These are phyloP conservation scores for Alliaria petiolata DNA, from an alignment of 345 rosid genomes.

Conservation along the genomic window DNA sequence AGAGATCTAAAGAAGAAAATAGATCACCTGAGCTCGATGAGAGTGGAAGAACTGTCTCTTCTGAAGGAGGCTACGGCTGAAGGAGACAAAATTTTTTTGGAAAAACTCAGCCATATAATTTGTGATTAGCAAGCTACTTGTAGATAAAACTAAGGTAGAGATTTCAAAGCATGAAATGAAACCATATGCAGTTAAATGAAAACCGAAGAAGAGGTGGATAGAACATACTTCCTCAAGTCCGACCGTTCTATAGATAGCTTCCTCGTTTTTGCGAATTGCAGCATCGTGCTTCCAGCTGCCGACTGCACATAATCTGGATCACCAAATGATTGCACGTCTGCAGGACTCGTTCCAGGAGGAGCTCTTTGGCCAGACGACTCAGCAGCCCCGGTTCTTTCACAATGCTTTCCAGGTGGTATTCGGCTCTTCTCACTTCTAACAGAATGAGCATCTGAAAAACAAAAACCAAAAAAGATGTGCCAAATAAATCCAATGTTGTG, in stretches of 20 bases:
- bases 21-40: conserved; percentile 93
- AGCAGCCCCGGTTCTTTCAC: conserved; percentile 35
- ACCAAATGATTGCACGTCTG: conserved; percentile 47
- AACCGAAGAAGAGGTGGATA: background rate
- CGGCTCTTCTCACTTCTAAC: conserved; percentile 37
- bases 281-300: conserved; percentile 58
- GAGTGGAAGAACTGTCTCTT: conserved; percentile 96
- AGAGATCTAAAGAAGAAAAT: background rate
- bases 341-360: conserved; percentile 41
- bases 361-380: conserved; percentile 39
- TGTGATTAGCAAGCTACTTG: conserved; percentile 12
- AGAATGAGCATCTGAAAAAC: conserved; percentile 37
- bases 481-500: background rate
- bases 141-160: background rate
- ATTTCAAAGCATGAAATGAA: background rate
- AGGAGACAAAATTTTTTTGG: conserved; percentile 6
- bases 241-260: conserved; percentile 84
- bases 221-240: conserved; percentile 76
- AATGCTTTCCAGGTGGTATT: conserved; percentile 42
- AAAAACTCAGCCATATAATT: conserved; percentile 3
- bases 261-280: conserved; percentile 93
- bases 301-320: conserved; percentile 74
- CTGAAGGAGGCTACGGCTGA: conserved; percentile 79
- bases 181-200: background rate
- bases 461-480: background rate